These are phyloP conservation scores for Penicillium canariense DNA, from an alignment of 495 filamentous ascomycete genomes.

Conservation along the genomic window DNA sequence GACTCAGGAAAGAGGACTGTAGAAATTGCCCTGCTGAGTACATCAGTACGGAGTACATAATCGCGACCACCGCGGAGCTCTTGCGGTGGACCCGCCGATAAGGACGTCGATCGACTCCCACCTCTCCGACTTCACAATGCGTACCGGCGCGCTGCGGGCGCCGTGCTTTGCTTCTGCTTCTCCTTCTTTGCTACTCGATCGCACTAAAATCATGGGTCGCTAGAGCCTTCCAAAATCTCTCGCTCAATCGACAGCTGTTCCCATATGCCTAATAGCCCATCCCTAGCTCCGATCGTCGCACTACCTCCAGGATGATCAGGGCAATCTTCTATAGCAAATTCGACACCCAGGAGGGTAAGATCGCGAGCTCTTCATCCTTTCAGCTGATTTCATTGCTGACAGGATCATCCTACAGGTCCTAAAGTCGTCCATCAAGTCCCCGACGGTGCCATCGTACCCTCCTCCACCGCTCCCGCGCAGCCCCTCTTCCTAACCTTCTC, in stretches of 20 bases:
- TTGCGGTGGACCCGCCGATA: slow-evolving; percentile 15
- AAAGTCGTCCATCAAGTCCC: slow-evolving; percentile 60
- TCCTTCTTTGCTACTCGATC: neutral
- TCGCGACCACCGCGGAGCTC: neutral
- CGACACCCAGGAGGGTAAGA: slow-evolving; percentile 78
- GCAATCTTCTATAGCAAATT: slow-evolving; percentile 96
- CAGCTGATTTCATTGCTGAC: slow-evolving; percentile 8
- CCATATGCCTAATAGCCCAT: neutral
- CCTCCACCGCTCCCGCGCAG: slow-evolving; percentile 46
- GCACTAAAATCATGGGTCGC: neutral
- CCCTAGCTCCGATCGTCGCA: slow-evolving; percentile 7
- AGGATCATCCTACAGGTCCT: slow-evolving; percentile 57
- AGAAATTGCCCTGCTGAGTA: neutral
- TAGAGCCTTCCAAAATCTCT: neutral
- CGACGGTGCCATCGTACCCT: slow-evolving; percentile 67
- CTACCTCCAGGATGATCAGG: slow-evolving; percentile 62
- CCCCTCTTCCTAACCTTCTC: slow-evolving; percentile 78
- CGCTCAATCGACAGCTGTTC: neutral
- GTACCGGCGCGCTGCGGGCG: neutral
- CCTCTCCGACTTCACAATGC: neutral
- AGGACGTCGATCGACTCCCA: slow-evolving; percentile 1
- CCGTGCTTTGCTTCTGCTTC: neutral
- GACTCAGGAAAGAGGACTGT: neutral
- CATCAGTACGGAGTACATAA: neutral
- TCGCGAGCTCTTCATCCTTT: neutral